Percentiles rank a stretch among this genome's conserved stretches.
Conservation (phyloP, 108 stramenopile species). For the Nannochloropsis gaditana region DNA sequence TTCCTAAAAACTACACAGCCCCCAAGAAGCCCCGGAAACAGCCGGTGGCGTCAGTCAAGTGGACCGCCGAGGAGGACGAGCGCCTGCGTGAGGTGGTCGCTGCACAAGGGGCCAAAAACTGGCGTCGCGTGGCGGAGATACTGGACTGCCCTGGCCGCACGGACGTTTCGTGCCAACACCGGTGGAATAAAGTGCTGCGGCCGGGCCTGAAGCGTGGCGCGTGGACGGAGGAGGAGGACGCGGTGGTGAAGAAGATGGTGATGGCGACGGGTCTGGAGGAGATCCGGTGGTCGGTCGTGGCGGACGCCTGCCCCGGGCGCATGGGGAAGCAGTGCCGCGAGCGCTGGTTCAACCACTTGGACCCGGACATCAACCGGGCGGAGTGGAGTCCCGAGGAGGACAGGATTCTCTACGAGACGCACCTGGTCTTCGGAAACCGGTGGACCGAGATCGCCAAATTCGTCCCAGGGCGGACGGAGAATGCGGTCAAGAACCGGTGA, state of each 20-base stretch:
- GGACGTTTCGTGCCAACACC: slow-evolving; percentile 43
- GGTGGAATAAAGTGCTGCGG: slow-evolving; percentile 83
- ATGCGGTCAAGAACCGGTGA: slow-evolving; percentile 61
- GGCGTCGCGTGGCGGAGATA: slow-evolving; percentile 48
- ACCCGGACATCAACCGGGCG: slow-evolving; percentile 78
- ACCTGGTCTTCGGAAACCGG: slow-evolving; percentile 56
- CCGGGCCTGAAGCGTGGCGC: slow-evolving; percentile 78
- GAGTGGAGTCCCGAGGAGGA: slow-evolving; percentile 87
- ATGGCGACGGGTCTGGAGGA: slow-evolving; percentile 42
- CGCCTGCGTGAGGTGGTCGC: slow-evolving; percentile 44
- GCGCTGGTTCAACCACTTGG: slow-evolving; percentile 87
- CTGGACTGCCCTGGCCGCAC: slow-evolving; percentile 46
- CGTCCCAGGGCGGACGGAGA: slow-evolving; percentile 63
- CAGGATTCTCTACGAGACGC: slow-evolving; percentile 58
- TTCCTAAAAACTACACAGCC: not conserved
- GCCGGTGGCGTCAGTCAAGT: not conserved
- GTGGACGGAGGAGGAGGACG: slow-evolving; percentile 59
- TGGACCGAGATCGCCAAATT: slow-evolving; percentile 66
- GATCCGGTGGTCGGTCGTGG: slow-evolving; percentile 56
- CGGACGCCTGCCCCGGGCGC: slow-evolving; percentile 61
- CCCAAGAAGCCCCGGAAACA: not conserved
- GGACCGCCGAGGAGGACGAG: slow-evolving; percentile 48
- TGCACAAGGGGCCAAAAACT: slow-evolving; percentile 48
- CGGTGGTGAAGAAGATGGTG: slow-evolving; percentile 52
- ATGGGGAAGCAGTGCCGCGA: slow-evolving; percentile 99